Conservation (phyloP, 148 eudicot species). For the Tetragonia tetragonoides region DNA sequence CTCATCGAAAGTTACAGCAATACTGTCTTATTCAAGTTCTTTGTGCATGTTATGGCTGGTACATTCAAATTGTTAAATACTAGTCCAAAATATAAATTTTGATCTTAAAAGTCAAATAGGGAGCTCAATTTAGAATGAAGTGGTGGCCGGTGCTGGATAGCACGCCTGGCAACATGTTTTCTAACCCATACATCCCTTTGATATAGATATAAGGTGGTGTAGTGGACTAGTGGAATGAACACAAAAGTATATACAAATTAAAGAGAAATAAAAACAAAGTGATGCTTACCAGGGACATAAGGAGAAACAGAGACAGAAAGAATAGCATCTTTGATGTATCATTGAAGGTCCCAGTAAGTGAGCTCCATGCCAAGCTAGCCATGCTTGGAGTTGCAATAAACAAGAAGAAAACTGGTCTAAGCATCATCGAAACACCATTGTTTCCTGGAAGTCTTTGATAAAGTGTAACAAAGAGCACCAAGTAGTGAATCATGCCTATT, state of each 20-base stretch:
- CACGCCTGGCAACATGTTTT: too few species aligned
- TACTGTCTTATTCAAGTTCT: too few species aligned
- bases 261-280: not conserved
- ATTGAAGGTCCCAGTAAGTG: conserved; percentile 45
- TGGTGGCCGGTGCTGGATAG: too few species aligned
- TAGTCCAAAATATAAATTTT: too few species aligned
- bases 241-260: not conserved
- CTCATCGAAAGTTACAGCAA: too few species aligned
- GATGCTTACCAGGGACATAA: conserved; percentile 50
- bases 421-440: conserved; percentile 35
- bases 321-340: conserved; percentile 56
- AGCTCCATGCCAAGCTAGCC: conserved; percentile 66
- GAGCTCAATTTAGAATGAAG: too few species aligned
- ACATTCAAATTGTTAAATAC: too few species aligned
- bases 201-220: too few species aligned
- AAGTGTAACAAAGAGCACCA: conserved; percentile 61
- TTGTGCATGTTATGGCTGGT: too few species aligned
- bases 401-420: conserved; percentile 59
- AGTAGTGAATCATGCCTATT: conserved; percentile 66
- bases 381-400: conserved; percentile 62
- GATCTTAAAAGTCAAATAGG: too few species aligned
- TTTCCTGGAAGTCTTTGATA: conserved; percentile 56
- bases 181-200: too few species aligned
- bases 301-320: conserved; percentile 59
- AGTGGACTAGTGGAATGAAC: too few species aligned